Evolutionary conservation across 176 grass and related monocot species (phyloP), one percentile per base, ranked within the genome.

Genomic region (Aechmea fasciata): DNA sequence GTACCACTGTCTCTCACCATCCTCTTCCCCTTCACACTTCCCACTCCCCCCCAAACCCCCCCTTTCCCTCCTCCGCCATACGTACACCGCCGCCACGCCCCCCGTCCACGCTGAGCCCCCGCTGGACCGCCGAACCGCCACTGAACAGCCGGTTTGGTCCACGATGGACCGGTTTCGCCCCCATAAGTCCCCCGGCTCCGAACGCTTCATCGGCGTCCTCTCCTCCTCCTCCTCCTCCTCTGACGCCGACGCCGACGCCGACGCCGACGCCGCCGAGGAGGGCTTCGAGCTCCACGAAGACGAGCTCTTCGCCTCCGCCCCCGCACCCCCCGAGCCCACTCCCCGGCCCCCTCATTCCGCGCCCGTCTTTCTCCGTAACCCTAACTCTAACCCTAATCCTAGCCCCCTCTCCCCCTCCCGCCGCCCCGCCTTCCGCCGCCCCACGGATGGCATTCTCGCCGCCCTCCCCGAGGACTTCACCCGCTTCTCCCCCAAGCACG

Each of bases 231-330:
- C 15, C 15, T 20, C 55, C 55, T 59, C 55, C n/a, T 15, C 55
- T n/a, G n/a, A n/a, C n/a, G n/a, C n/a, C n/a, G n/a, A n/a, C n/a
- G n/a, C n/a, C n/a, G n/a, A n/a, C n/a, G n/a, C n/a, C 0, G 55
- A 33, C 29, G 29, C 29, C 29, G 29, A 33, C 29, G 29, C 29
- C 4, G 29, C 29, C 29, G 29, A 33, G 0, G 29, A 33, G 29
- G 29, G 3, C n/a, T 59, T 59, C 55, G 55, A 59, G 55, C 55
- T 59, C 55, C 55, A 59, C n/a, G 55, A 59, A 19, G 55, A 59
- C 55, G 55, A 59, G 55, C 55, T 59, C 14, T 59, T 59, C 55
- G 55, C 55, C 55, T 33, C 29, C 29, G n/a, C 14, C 13, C 6
- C 55, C 55, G 55, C 20, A 20, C 19, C 55, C 55, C 55, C 55